Evolutionary conservation across 2,329 filamentous ascomycete genomes (phyloP).

Genomic region (Biscogniauxia mediterranea): DNA sequence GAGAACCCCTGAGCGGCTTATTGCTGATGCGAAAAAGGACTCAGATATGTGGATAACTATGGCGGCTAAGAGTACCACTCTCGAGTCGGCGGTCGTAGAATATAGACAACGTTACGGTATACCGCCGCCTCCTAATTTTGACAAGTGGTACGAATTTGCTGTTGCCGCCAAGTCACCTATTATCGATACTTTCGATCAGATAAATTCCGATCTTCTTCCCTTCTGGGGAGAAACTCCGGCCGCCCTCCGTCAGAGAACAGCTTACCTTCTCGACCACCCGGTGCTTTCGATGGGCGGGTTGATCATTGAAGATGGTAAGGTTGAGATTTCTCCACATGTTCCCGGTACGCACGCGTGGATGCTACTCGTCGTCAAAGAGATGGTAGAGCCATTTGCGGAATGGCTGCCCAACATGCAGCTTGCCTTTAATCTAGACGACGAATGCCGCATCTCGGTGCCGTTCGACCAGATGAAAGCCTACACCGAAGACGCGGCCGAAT

Average conservation of each 20-base stretch:
- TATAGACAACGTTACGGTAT: slow-evolving; percentile 64
- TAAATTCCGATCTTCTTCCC: slow-evolving; percentile 63
- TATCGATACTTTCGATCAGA: slow-evolving; percentile 70
- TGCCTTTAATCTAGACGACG: slow-evolving; percentile 50
- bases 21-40: slow-evolving; percentile 44
- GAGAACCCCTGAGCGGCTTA: slow-evolving; percentile 37
- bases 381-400: slow-evolving; percentile 41
- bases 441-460: slow-evolving; percentile 46
- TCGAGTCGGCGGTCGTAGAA: slow-evolving; percentile 61
- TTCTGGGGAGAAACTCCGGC: slow-evolving; percentile 66
- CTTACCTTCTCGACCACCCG: slow-evolving; percentile 31
- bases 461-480: slow-evolving; percentile 41
- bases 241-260: slow-evolving; percentile 54
- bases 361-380: slow-evolving; percentile 36
- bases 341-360: slow-evolving; percentile 37
- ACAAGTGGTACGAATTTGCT: slow-evolving; percentile 71
- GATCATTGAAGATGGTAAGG: slow-evolving; percentile 31
- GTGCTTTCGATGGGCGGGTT: slow-evolving; percentile 33
- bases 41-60: slow-evolving; percentile 44
- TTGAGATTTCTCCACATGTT: slow-evolving; percentile 32
- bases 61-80: slow-evolving; percentile 46
- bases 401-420: slow-evolving; percentile 53
- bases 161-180: slow-evolving; percentile 58
- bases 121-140: slow-evolving; percentile 69
- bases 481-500: slow-evolving; percentile 25